Conservation (phyloP, 345 rosid species). For the Syzygium jambos region DNA sequence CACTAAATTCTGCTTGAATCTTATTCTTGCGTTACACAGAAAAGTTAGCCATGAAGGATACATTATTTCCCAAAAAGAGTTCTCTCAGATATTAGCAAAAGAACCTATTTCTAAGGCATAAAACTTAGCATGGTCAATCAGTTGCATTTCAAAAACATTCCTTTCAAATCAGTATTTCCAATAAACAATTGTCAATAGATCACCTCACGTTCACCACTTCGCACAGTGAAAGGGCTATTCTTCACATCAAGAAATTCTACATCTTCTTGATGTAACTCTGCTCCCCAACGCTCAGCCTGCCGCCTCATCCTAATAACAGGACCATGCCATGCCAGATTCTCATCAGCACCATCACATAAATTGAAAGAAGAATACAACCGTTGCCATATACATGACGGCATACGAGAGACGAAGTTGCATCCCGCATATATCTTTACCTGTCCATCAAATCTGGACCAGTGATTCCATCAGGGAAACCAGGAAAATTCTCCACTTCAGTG, state of each 20-base stretch:
- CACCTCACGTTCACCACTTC: constrained; percentile 87
- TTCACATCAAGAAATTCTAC: constrained; percentile 70
- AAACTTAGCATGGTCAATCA: neutral
- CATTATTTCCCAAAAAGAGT: neutral
- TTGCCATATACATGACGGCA: neutral
- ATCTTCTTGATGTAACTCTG: constrained; percentile 86
- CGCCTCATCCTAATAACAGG: constrained; percentile 59
- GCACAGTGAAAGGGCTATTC: constrained; percentile 65
- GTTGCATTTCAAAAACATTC: neutral
- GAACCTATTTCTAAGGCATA: neutral
- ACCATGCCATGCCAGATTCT: neutral
- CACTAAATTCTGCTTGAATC: neutral
- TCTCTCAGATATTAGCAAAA: neutral
- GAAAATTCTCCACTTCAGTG: constrained; percentile 95
- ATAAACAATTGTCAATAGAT: constrained; percentile 7
- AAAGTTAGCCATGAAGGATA: neutral
- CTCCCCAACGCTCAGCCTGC: constrained; percentile 99
- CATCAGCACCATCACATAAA: neutral
- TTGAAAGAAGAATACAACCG: neutral
- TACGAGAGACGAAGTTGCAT: neutral
- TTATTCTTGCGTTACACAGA: neutral
- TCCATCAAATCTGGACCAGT: constrained; percentile 99
- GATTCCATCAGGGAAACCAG: constrained; percentile 97
- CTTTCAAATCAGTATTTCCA: neutral
- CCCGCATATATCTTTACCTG: constrained; percentile 26